These are phyloP conservation scores for Potentilla sterilis DNA, from an alignment of 306 rosid genomes.

Conservation along the genomic window DNA sequence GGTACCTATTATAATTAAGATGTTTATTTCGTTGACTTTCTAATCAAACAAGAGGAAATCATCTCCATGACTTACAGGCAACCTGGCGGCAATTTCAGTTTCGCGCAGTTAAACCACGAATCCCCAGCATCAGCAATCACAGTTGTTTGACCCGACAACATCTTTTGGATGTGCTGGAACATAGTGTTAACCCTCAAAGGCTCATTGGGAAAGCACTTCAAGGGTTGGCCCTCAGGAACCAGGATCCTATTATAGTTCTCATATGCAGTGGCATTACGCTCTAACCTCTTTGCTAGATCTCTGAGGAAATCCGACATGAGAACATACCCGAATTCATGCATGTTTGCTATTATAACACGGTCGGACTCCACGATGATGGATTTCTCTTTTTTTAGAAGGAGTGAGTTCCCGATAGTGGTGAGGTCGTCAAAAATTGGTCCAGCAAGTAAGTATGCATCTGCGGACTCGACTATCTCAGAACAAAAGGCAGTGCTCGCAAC, in stretches of 20 bases:
- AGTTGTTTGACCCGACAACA: constrained; percentile 56
- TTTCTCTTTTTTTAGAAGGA: constrained; percentile 53
- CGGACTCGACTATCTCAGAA: constrained; percentile 58
- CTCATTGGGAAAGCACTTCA: constrained; percentile 42
- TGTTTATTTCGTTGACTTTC: no score
- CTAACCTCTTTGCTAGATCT: constrained; percentile 40
- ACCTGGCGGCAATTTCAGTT: constrained; percentile 64
- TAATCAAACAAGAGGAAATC: no score
- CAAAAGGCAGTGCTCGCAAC: constrained; percentile 57
- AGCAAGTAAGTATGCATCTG: constrained; percentile 56
- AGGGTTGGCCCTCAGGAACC: constrained; percentile 60
- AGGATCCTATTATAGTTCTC: constrained; percentile 72
- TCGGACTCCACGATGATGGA: constrained; percentile 48
- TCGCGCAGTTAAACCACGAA: constrained; percentile 88
- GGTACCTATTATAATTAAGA: no score
- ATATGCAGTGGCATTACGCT: constrained; percentile 45
- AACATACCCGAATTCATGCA: constrained; percentile 49
- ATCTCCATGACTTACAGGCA: constrained; percentile 24
- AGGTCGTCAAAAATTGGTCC: constrained; percentile 52
- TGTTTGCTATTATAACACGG: constrained; percentile 43
- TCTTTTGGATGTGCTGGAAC: constrained; percentile 66
- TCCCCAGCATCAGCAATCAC: constrained; percentile 85
- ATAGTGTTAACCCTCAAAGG: constrained; percentile 74
- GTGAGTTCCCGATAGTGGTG: constrained; percentile 52
- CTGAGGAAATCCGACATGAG: constrained; percentile 53